Percentiles rank a stretch among this genome's conserved stretches.
Evolutionary conservation across 805 yeast genomes (phyloP).

Genomic region (Candida caryicola): DNA sequence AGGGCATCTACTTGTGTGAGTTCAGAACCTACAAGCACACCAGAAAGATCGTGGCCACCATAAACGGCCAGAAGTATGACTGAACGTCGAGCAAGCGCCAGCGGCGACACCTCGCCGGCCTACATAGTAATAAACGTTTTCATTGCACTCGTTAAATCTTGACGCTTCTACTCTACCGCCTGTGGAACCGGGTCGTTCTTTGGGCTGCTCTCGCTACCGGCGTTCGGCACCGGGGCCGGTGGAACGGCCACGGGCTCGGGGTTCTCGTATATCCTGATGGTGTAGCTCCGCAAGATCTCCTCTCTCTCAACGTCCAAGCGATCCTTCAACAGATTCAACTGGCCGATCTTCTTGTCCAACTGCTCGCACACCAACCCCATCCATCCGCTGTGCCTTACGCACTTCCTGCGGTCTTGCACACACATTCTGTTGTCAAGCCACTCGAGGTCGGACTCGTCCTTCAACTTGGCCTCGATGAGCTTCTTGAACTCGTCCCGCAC

Average conservation of each 20-base stretch:
- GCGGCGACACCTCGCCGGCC: no score
- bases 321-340: conserved; percentile 33
- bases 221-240: no score
- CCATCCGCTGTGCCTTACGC: conserved; percentile 56
- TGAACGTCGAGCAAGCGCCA: not conserved
- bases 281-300: conserved; percentile 33
- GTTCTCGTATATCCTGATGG: conserved; percentile 32
- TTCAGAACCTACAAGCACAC: conserved; percentile 64
- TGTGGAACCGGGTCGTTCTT: no score
- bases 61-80: conserved; percentile 51
- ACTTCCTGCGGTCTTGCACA: conserved; percentile 52
- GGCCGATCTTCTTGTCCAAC: conserved; percentile 25
- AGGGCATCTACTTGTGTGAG: conserved; percentile 75
- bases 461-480: conserved; percentile 4
- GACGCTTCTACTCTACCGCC: no score
- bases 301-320: conserved; percentile 26
- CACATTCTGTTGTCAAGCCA: conserved; percentile 34
- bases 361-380: conserved; percentile 36
- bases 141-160: no score
- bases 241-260: no score
- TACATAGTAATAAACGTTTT: no score
- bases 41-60: conserved; percentile 67
- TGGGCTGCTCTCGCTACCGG: no score
- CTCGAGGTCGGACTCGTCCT: conserved; percentile 13
- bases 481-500: conserved; percentile 3